phyloP scores from a whole-genome alignment of 805 yeast genomes.

The Hyphopichia homilentoma region DNA sequence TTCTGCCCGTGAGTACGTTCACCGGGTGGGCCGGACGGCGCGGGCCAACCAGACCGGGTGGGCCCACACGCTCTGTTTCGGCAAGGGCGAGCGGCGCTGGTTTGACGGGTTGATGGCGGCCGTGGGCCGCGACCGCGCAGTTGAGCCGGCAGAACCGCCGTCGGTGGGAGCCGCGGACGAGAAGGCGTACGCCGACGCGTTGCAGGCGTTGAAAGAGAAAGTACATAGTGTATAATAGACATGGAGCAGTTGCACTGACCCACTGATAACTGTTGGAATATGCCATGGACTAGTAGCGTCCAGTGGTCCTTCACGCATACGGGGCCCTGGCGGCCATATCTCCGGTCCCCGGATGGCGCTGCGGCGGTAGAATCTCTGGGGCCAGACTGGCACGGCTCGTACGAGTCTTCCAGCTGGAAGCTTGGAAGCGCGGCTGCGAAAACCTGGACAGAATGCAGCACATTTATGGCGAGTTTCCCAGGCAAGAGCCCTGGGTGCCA shows the following conservation, averaged over 20 bases:
- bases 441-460: too few relatives aligned
- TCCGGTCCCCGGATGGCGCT: too few relatives aligned
- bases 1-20: conserved; percentile 88
- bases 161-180: conserved; percentile 21
- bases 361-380: too few relatives aligned
- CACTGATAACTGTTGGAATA: too few relatives aligned
- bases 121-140: conserved; percentile 37
- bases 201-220: conserved; percentile 22
- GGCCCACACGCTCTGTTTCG: conserved; percentile 71
- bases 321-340: too few relatives aligned
- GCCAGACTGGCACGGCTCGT: too few relatives aligned
- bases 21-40: conserved; percentile 96
- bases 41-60: conserved; percentile 80
- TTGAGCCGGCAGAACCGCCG: conserved; percentile 18
- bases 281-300: too few relatives aligned
- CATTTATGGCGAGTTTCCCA: too few relatives aligned
- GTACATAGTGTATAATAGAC: conserved; percentile 1
- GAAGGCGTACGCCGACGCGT: conserved; percentile 19
- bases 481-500: too few relatives aligned
- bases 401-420: too few relatives aligned
- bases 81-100: conserved; percentile 76
- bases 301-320: too few relatives aligned
- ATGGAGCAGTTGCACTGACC: not conserved
- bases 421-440: too few relatives aligned
- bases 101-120: conserved; percentile 45